Evolutionary conservation across 305 asterid species (phyloP), one percentile per base, ranked within the genome.

Genomic region (Fraxinus paxiana): DNA sequence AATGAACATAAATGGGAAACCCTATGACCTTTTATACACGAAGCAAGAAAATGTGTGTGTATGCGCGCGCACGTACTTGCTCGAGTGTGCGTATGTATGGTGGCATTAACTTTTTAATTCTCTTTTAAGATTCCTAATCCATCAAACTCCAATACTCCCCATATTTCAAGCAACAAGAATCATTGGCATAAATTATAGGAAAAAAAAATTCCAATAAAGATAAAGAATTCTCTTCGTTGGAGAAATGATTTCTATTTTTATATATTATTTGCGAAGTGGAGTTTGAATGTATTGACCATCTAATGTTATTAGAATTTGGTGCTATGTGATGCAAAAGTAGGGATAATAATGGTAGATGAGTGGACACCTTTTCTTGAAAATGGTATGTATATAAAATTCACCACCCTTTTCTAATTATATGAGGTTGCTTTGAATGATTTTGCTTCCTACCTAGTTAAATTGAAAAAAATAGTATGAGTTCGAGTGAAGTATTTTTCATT

Each of bases 81-180:
- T 26, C 38, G 26, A 48, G 63, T 4, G 70, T 17, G 70, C 79
- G 56, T 70, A 77, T 83, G 33, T 63, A 77, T 82, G 84, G 80
- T 82, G 20, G 77, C 56, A 86, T 90, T 86, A 88, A 83, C 88
- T 85, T 76, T 82, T 73, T 6, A 77, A 43, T 61, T 28, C 83
- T 84, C 83, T 75, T 84, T 81, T 72, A 77, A 86, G 89, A 87
- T 89, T 88, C 89, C 92, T 86, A 87, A 89, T 92, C 93, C 89
- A 87, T 86, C 80, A 77, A 59, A 79, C 61, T 59, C 72, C 78
- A 75, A 79, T 69, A 78, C 77, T 37, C 48, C 67, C 38, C 65
- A 56, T 54, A 72, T 43, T 46, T 28, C 69, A 56, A 81, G 82
- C 84, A 84, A 72, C 78, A 82, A 83, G 89, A 88, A 85, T 85